Conservation (phyloP, 2,329 filamentous ascomycete genomes). For the Fusarium sp. region DNA sequence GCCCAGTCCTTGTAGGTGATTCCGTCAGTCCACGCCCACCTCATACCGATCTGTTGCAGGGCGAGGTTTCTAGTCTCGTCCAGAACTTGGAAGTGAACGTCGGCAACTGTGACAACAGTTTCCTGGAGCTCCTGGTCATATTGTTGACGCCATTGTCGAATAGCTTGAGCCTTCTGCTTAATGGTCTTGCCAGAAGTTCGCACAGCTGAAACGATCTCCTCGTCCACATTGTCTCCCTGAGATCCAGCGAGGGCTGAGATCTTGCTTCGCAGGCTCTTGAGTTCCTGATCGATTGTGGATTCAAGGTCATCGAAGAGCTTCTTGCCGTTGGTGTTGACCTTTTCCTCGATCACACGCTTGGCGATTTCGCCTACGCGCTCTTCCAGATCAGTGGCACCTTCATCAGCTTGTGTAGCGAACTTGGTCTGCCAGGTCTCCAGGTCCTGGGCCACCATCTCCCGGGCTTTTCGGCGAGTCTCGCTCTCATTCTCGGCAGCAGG, state of each 20-base stretch:
- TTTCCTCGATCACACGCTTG: slow-evolving; percentile 67
- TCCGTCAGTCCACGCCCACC: slow-evolving; percentile 95
- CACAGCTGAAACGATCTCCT: slow-evolving; percentile 61
- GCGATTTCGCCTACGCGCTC: slow-evolving; percentile 70
- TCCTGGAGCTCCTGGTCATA: slow-evolving; percentile 77
- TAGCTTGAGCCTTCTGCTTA: slow-evolving; percentile 79
- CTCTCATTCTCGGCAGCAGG: slow-evolving; percentile 61
- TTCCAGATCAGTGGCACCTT: slow-evolving; percentile 80
- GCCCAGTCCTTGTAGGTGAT: slow-evolving; percentile 98
- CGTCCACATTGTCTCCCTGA: slow-evolving; percentile 57
- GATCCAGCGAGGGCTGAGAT: slow-evolving; percentile 73
- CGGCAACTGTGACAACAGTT: slow-evolving; percentile 77
- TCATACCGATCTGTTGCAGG: slow-evolving; percentile 90
- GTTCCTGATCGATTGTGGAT: slow-evolving; percentile 70
- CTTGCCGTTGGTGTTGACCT: slow-evolving; percentile 73
- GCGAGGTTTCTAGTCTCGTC: slow-evolving; percentile 85
- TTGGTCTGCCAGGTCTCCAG: slow-evolving; percentile 88
- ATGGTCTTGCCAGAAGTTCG: slow-evolving; percentile 77
- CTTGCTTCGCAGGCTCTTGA: slow-evolving; percentile 72
- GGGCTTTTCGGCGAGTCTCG: slow-evolving; percentile 67
- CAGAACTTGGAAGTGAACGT: slow-evolving; percentile 83
- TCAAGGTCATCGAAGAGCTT: slow-evolving; percentile 76
- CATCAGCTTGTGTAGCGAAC: slow-evolving; percentile 85
- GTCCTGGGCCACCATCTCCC: slow-evolving; percentile 79
- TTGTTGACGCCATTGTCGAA: slow-evolving; percentile 79